phyloP scores from a whole-genome alignment of 257 asterid species.

The Ilex asprella region DNA sequence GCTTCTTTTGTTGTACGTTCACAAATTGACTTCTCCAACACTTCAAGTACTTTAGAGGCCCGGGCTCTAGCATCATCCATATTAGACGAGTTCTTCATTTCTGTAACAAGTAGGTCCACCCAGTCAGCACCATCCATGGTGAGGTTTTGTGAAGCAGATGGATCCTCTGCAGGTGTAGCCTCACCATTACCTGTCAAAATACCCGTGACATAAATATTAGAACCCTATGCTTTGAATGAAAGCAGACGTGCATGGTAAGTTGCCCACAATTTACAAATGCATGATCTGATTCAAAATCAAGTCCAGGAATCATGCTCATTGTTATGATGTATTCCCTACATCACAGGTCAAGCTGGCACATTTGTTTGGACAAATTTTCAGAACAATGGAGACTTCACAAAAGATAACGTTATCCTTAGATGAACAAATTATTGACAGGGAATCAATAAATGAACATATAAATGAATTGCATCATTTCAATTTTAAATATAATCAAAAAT shows the following conservation, averaged over 20 bases:
- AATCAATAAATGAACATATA: too few relatives aligned
- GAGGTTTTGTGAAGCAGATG: slow-evolving; percentile 13
- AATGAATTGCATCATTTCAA: too few relatives aligned
- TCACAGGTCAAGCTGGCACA: background rate
- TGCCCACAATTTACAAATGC: background rate
- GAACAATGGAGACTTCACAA: too few relatives aligned
- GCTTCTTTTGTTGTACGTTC: slow-evolving; percentile 47
- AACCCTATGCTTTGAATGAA: too few relatives aligned
- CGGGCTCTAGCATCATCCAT: slow-evolving; percentile 46
- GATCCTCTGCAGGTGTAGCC: slow-evolving; percentile 28
- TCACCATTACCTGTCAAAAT: slow-evolving; percentile 32
- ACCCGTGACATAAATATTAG: slow-evolving; percentile 18
- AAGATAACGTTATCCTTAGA: too few relatives aligned
- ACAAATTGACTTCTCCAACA: slow-evolving; percentile 34
- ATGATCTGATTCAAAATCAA: background rate
- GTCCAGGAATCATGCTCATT: background rate
- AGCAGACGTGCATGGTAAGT: background rate
- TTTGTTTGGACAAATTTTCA: too few relatives aligned
- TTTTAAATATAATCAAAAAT: too few relatives aligned
- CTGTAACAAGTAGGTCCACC: slow-evolving; percentile 44
- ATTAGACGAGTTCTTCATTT: slow-evolving; percentile 37
- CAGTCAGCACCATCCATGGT: slow-evolving; percentile 28
- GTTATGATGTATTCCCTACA: background rate
- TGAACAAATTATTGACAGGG: too few relatives aligned
- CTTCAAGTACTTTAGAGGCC: slow-evolving; percentile 40